Evolutionary conservation across 371 early-diverging fungal species (phyloP), one percentile per base, ranked within the genome.

Genomic region (Mortierella sp.): DNA sequence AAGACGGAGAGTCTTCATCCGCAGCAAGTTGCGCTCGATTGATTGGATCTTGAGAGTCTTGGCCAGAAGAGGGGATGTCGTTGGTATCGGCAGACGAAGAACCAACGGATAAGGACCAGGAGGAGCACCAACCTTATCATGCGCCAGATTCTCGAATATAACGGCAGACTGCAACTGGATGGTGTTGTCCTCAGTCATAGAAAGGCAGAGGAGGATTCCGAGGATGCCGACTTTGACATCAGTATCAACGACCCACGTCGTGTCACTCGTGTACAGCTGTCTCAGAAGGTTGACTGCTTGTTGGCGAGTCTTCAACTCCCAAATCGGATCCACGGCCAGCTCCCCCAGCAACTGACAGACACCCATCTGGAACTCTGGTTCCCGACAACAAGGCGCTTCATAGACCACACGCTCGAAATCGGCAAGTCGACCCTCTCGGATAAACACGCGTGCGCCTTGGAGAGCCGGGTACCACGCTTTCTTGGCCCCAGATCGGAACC

Each of bases 271-370:
- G 35, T 56, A 74, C 27, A 78, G 0, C 35, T 68, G 35, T 1
- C 4, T 58, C 18, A 78, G 49, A n/a, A 78, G 48, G 0, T 32
- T 24, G 3, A 78, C 44, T 6, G 79, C 79, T 0, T 35, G 29
- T 18, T 27, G 16, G 4, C 79, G 79, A 12, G 16, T 70, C 5
- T 7, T 12, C 0, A 14, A 4, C 0, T 74, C 70, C 79, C 74
- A 74, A 4, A 21, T 0, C 1, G 70, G 58, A 78, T 74, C 55
- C 27, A 43, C 46, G 1, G 74, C 70, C 3, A 78, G 24, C 29
- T 78, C 74, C 7, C 74, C 79, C 14, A 78, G 74, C 48, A 48
- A 44, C 56, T 78, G 74, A 70, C 56, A 70, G 7, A 78, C 27
- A 0, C 79, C 79, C 24, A 58, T 46, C 48, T 75, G 75, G 60